Base-by-base conservation (phyloP, 345 rosid species). In the Sonneratia alba region DNA sequence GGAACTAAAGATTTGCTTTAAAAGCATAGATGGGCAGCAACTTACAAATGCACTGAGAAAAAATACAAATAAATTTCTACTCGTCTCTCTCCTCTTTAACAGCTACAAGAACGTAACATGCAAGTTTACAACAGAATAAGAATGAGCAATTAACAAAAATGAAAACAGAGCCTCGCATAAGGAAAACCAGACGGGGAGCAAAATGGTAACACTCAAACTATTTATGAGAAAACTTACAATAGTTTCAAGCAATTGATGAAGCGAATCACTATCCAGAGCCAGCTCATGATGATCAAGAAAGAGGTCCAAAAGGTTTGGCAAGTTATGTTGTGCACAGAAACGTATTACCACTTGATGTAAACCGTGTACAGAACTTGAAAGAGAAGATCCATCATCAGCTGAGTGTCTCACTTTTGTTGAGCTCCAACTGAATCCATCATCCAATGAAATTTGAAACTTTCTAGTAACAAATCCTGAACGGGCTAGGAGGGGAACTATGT, bases 301-400 rank as follows among this genome's bases (percentile, higher is more conserved):
- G 77, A 95, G 86, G 76, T 87, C 96, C 86, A 95, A 81, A 80
- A 95, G 89, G 78, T 89, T 87, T 76, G 97, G 98, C 85, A 92
- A 85, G 77, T 83, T 83, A 79, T 84, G 72, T 63, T 82, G 92
- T 57, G 82, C 87, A 74, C 94, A 92, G 68, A 89, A 82, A 77
- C 78, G 85, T 61, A 88, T 70, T 70, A 90, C 38, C 73, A 92
- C 75, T 82, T 87, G 88, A 85, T 92, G 91, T 74, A 89, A 81
- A 77, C 90, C 93, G 68, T 79, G 83, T 66, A 79, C 32, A 70
- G 88, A 78, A 73, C 75, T 85, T 66, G 53, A 72, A 67, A 61
- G 70, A 69, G 62, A 78, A 72, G 79, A 82, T 78, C 81, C 88
- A 79, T 74, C 70, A 66, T 72, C 76, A 76, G 70, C 74, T 47